Conservation (phyloP, 2,329 filamentous ascomycete species). For the Zymoseptoria crescenta region DNA sequence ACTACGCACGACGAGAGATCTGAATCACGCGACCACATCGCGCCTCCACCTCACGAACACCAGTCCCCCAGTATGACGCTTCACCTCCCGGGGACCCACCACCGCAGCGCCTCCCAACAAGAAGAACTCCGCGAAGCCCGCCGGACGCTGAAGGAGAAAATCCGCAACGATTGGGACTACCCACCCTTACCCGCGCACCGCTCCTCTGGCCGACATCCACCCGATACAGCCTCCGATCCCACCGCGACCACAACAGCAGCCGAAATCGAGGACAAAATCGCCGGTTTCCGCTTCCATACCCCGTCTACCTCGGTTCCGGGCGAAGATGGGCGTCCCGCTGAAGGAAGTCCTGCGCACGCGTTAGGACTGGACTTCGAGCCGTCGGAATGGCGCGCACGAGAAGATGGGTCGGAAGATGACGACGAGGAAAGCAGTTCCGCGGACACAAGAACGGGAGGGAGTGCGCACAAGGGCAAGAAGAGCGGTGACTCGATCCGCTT, state of each 20-base stretch:
- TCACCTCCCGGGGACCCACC: constrained; percentile 20
- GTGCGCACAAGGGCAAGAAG: constrained; percentile 12
- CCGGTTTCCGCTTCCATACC: constrained; percentile 25
- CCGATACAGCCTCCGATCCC: background rate
- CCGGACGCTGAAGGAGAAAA: constrained; percentile 34
- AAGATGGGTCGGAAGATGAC: constrained; percentile 25
- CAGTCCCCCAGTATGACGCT: constrained; percentile 20
- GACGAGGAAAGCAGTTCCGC: constrained; percentile 12
- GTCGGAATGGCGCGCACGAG: constrained; percentile 38
- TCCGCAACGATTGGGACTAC: constrained; percentile 41
- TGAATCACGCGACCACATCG: background rate
- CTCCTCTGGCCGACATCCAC: constrained; percentile 1
- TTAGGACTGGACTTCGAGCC: constrained; percentile 27
- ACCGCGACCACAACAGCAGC: background rate
- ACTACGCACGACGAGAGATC: background rate
- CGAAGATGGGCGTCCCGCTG: constrained; percentile 1
- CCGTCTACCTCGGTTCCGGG: background rate
- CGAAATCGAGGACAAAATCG: constrained; percentile 14
- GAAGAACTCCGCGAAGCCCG: constrained; percentile 36
- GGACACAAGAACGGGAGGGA: background rate
- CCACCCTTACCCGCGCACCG: constrained; percentile 28
- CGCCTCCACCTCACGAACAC: background rate
- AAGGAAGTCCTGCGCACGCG: background rate
- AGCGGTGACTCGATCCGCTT: constrained; percentile 32
- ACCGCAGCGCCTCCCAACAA: constrained; percentile 33